Evolutionary conservation across 768 basidiomycete species (phyloP), one percentile per base, ranked within the genome.

Genomic region (Tylopilus subfusipes): DNA sequence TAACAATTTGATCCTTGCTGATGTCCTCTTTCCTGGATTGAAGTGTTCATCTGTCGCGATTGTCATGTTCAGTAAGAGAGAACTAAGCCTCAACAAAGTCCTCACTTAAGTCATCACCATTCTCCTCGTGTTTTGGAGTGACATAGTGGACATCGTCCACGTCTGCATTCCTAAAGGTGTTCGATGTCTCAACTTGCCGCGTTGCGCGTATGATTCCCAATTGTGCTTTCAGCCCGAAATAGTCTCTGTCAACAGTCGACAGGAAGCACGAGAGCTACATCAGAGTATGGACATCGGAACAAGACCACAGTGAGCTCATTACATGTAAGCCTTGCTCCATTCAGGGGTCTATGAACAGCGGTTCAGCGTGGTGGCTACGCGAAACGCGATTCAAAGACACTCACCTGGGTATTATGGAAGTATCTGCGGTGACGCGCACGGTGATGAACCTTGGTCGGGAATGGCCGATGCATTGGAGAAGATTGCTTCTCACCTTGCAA

Each of bases 201-300:
- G 53, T 42, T 52, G 70, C 72, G 24, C 77, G 78, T 52, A 90
- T 82, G 3, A 76, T 76, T 13, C 74, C 72, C 19, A 91, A 85
- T 14, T 77, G 75, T 57, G 82, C 85, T 70, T 90, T 90, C 18
- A 92, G 79, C 13, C 78, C 81, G 6, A 79, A 78, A 63, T 91
- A 92, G 65, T 91, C 82, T 65, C 89, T 91, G 58, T 31, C 22
- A 22, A 27, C 5, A 33, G 31, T 4, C 12, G 13, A 27, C 19
- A 31, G 40, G 44, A n/a, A 49, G 13, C 2, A 34, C 11, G 42
- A 45, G 21, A 9, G 5, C 10, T 18, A 42, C 4, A 54, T 53
- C 29, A 60, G 57, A 2, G 21, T 4, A 24, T 16, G 25, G 8
- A 18, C 8, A 27, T 16, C 12, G 6, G 12, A 36, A 50, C 18